Evolutionary conservation across 1,284 basidiomycete genomes (phyloP).

Genomic region (Porodaedalea pini): DNA sequence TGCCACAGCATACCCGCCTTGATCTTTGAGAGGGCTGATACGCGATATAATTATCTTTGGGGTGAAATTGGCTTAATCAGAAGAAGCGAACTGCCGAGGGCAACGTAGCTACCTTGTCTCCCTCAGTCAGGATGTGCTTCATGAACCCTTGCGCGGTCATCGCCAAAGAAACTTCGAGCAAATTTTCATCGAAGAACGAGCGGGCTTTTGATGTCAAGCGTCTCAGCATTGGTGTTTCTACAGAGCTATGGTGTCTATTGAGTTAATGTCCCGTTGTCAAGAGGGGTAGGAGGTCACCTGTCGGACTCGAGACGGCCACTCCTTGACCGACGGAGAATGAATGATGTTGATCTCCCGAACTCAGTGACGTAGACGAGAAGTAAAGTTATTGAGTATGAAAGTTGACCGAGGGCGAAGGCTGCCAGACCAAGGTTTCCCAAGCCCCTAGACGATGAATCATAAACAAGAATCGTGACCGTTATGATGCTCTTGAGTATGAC

Average conservation of each 20-base stretch:
- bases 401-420: conserved; percentile 81
- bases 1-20: conserved; percentile 92
- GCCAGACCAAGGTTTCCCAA: conserved; percentile 55
- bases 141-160: conserved; percentile 86
- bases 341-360: conserved; percentile 9
- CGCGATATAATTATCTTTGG: conserved; percentile 69
- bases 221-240: not conserved
- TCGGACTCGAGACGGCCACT: not conserved
- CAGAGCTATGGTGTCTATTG: not conserved
- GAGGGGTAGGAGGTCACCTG: conserved; percentile 6
- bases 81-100: not conserved
- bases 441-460: conserved; percentile 32
- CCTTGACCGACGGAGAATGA: conserved; percentile 2
- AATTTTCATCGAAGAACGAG: conserved; percentile 46
- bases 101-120: conserved; percentile 59
- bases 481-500: conserved; percentile 71
- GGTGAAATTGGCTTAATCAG: not conserved
- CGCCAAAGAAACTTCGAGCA: conserved; percentile 62
- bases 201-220: not conserved
- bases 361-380: conserved; percentile 14
- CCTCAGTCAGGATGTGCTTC: conserved; percentile 94
- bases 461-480: conserved; percentile 62
- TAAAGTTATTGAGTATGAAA: conserved; percentile 56
- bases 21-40: conserved; percentile 79
- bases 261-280: not conserved